Evolutionary conservation across 2,329 filamentous ascomycete species (phyloP).

Genomic region (Phoma sp.): DNA sequence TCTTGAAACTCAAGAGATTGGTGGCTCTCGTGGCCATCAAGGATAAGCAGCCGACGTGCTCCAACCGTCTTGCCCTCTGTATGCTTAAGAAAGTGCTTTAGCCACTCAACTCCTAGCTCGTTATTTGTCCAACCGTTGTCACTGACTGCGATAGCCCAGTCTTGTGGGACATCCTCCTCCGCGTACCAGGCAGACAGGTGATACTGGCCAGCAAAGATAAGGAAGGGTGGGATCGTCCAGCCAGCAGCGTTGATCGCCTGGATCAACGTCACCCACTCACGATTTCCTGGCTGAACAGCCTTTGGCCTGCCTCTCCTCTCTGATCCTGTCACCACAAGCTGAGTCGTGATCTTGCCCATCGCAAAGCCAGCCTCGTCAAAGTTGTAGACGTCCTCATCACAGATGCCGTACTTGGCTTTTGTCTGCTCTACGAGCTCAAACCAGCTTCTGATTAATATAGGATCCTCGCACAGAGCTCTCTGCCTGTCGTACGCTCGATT

Average conservation of each 20-base stretch:
- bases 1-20: slow-evolving; percentile 44
- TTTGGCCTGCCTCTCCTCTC: neutral
- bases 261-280: slow-evolving; percentile 23
- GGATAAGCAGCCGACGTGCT: no score
- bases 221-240: no score
- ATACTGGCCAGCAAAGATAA: no score
- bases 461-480: no score
- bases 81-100: slow-evolving; percentile 47
- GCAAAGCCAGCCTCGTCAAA: no score
- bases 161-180: slow-evolving; percentile 23
- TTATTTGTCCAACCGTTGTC: slow-evolving; percentile 47
- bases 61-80: slow-evolving; percentile 32
- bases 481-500: slow-evolving; percentile 1
- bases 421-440: slow-evolving; percentile 19
- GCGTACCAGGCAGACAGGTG: slow-evolving; percentile 21
- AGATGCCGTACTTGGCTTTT: slow-evolving; percentile 20
- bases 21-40: slow-evolving; percentile 44
- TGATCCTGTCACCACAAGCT: no score
- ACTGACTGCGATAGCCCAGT: slow-evolving; percentile 40
- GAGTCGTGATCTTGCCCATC: no score
- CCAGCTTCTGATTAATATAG: slow-evolving; percentile 16
- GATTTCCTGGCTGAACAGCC: slow-evolving; percentile 13
- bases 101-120: slow-evolving; percentile 42
- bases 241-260: no score
- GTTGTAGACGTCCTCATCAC: no score